These are phyloP conservation scores for Ganoderma sinense DNA, from an alignment of 1,284 basidiomycete genomes.

Conservation along the genomic window DNA sequence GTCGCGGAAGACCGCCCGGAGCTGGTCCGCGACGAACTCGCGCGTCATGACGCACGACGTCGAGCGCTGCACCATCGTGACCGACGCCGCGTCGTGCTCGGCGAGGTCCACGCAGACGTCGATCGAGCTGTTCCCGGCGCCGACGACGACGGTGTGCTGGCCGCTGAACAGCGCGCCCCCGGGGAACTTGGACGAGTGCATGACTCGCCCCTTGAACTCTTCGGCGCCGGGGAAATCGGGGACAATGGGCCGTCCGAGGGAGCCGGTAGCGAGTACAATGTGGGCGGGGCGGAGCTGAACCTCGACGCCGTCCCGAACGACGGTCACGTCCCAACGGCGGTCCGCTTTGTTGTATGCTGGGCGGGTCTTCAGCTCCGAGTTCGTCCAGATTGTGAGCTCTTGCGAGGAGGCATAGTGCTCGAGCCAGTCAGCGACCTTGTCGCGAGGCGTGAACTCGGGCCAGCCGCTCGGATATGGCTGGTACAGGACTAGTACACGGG, in stretches of 20 bases:
- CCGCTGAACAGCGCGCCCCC: conserved; percentile 49
- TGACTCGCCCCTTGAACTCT: conserved; percentile 49
- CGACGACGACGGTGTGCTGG: conserved; percentile 58
- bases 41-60: conserved; percentile 39
- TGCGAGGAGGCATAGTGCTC: conserved; percentile 67
- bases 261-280: conserved; percentile 65
- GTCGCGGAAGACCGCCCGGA: conserved; percentile 46
- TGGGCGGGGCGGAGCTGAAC: conserved; percentile 59
- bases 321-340: conserved; percentile 58
- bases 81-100: conserved; percentile 44
- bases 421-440: conserved; percentile 66
- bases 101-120: conserved; percentile 55
- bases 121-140: conserved; percentile 55
- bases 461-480: conserved; percentile 41
- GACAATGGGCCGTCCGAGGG: conserved; percentile 53
- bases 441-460: conserved; percentile 39
- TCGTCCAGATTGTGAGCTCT: conserved; percentile 71
- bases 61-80: conserved; percentile 44
- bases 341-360: conserved; percentile 47
- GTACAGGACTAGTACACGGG: conserved; percentile 44
- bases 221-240: conserved; percentile 50
- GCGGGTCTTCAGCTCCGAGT: conserved; percentile 45
- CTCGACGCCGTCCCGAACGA: conserved; percentile 49
- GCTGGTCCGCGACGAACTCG: conserved; percentile 34
- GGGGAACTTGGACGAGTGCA: conserved; percentile 52